A percentile compares a stretch with the other conserved stretches of the same genome.
Conservation (phyloP, 2,329 filamentous ascomycete genomes). For the Aspergillus melleus region DNA sequence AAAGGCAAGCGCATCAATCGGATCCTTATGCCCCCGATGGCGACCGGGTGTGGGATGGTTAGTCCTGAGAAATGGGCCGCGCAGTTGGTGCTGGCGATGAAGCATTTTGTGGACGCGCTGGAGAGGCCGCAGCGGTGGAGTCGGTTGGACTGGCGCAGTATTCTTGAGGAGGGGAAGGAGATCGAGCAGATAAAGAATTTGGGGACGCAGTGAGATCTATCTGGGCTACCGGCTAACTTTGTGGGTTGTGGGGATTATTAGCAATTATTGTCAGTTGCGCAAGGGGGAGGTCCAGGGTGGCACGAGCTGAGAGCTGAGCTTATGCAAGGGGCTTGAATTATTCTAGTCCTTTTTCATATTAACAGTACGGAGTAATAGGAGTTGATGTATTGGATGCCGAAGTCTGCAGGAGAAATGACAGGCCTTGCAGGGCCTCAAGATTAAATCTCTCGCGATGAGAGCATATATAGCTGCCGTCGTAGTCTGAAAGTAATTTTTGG, state of each 20-base stretch:
- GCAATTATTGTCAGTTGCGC: not conserved
- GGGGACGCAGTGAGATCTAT: not conserved
- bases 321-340: not conserved
- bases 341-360: not conserved
- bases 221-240: not conserved
- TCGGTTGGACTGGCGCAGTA: slow-evolving; percentile 38
- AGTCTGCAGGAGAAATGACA: not conserved
- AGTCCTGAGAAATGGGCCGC: slow-evolving; percentile 51
- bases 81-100: slow-evolving; percentile 53
- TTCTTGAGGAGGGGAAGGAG: slow-evolving; percentile 24
- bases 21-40: slow-evolving; percentile 55
- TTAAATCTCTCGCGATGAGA: not conserved
- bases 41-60: slow-evolving; percentile 50
- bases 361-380: not conserved
- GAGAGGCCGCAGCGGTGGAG: slow-evolving; percentile 47
- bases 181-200: slow-evolving; percentile 29
- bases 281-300: not conserved
- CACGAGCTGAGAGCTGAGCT: not conserved
- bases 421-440: not conserved
- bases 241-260: not conserved
- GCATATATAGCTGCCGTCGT: not conserved
- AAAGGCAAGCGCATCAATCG: slow-evolving; percentile 37
- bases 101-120: slow-evolving; percentile 52
- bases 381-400: not conserved
- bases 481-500: not conserved